Conservation (phyloP, 805 yeast genomes). For the Kodamaea leandrae region DNA sequence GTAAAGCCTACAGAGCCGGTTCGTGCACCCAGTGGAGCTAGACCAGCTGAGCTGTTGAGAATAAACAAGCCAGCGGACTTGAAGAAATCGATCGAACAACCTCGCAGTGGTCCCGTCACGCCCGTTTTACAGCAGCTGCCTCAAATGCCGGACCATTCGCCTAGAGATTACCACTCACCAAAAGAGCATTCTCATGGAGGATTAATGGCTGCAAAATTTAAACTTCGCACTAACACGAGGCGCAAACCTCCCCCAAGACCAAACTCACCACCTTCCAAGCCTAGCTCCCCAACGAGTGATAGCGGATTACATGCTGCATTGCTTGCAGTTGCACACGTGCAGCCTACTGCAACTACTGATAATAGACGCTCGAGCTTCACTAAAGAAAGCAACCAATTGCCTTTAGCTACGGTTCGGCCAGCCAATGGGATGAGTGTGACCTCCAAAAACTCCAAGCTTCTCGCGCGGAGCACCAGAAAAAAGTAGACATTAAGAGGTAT, state of each 20-base stretch:
- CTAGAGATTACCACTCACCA: conserved; percentile 9
- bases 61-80: background rate
- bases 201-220: conserved; percentile 17
- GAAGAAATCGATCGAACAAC: background rate
- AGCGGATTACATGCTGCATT: conserved; percentile 41
- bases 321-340: conserved; percentile 37
- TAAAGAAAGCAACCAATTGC: conserved; percentile 21
- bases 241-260: conserved; percentile 34
- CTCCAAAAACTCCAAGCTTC: conserved; percentile 56
- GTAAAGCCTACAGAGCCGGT: background rate
- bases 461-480: conserved; percentile 52
- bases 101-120: background rate
- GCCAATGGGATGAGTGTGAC: conserved; percentile 36
- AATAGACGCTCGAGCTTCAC: conserved; percentile 38
- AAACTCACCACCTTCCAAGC: conserved; percentile 31
- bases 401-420: conserved; percentile 7
- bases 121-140: background rate
- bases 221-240: conserved; percentile 16
- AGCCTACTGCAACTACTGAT: conserved; percentile 20
- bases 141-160: background rate
- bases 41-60: background rate
- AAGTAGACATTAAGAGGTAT: background rate
- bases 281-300: conserved; percentile 17
- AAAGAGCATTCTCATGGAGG: conserved; percentile 12
- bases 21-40: background rate